Evolutionary conservation across 345 rosid species (phyloP).

Genomic region (Eutrema heterophyllum): DNA sequence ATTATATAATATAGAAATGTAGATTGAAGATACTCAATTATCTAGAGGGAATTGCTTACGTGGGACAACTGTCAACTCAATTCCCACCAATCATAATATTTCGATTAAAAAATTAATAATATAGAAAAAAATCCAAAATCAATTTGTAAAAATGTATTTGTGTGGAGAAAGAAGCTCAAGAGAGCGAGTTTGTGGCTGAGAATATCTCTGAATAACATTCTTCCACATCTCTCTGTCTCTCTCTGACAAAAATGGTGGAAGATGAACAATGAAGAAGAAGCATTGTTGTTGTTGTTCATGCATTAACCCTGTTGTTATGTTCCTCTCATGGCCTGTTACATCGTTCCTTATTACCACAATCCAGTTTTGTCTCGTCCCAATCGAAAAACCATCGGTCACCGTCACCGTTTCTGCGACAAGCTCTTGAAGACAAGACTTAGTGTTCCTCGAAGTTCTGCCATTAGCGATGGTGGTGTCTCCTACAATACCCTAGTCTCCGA

Average conservation of each 20-base stretch:
- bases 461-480: constrained; percentile 29
- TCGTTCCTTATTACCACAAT: constrained; percentile 31
- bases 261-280: constrained; percentile 49
- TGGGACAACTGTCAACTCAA: neutral
- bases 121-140: neutral
- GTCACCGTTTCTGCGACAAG: neutral
- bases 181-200: constrained; percentile 24
- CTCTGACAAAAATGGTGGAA: constrained; percentile 34
- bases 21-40: too few relatives aligned
- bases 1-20: too few relatives aligned
- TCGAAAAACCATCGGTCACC: constrained; percentile 15
- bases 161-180: constrained; percentile 36
- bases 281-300: constrained; percentile 3
- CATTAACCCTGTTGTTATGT: constrained; percentile 38
- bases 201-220: constrained; percentile 27
- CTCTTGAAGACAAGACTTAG: constrained; percentile 27
- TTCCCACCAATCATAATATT: constrained; percentile 2
- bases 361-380: constrained; percentile 36
- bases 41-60: neutral
- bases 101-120: neutral
- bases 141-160: neutral
- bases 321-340: constrained; percentile 73
- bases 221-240: constrained; percentile 26
- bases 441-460: constrained; percentile 32
- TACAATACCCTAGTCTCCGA: constrained; percentile 60